Evolutionary conservation across 140 eudicot species (phyloP).

Genomic region (Ambrosia hybrid): DNA sequence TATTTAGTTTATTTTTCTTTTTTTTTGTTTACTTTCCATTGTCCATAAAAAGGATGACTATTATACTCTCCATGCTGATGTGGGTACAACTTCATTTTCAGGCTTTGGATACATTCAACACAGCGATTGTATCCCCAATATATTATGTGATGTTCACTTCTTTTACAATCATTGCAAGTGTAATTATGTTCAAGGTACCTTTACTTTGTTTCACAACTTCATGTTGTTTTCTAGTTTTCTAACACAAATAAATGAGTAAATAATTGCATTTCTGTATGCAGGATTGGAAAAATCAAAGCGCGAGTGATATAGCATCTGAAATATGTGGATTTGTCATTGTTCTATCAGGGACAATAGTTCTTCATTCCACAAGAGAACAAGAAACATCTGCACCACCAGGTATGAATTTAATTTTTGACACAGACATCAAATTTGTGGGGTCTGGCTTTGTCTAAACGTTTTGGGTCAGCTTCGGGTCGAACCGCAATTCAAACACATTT

Average conservation of each 20-base stretch:
- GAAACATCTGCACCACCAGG: constrained; percentile 63
- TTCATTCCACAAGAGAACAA: constrained; percentile 78
- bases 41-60: background rate
- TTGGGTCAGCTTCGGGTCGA: too few relatives aligned
- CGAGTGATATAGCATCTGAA: constrained; percentile 72
- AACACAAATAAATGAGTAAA: too few relatives aligned
- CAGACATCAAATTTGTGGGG: too few relatives aligned
- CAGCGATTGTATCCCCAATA: constrained; percentile 88
- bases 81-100: constrained; percentile 23
- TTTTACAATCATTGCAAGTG: constrained; percentile 77
- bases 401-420: constrained; percentile 9
- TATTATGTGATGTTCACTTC: constrained; percentile 94
- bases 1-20: too few relatives aligned
- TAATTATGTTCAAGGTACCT: constrained; percentile 88
- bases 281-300: constrained; percentile 65
- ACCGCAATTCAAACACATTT: too few relatives aligned
- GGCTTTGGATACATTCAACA: constrained; percentile 90
- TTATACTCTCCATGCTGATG: background rate
- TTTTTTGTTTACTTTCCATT: background rate
- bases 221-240: too few relatives aligned
- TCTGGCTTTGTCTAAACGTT: too few relatives aligned
- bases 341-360: constrained; percentile 77
- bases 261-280: constrained; percentile 12
- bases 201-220: too few relatives aligned
- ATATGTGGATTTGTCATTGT: constrained; percentile 87